These are phyloP conservation scores for Prunus davidiana DNA, from an alignment of 306 rosid genomes.

Conservation along the genomic window DNA sequence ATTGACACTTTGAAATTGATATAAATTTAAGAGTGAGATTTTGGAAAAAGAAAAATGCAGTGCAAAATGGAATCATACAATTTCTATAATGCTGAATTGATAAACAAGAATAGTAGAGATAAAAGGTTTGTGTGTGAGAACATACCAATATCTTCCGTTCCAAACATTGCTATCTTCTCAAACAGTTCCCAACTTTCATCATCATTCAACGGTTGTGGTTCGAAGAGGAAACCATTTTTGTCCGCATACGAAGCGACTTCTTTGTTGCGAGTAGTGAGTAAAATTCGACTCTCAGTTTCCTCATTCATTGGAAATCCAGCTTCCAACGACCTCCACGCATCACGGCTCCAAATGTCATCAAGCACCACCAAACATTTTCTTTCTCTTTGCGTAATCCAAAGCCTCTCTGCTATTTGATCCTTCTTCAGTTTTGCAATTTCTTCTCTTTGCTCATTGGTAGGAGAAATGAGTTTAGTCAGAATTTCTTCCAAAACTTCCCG, in stretches of 20 bases:
- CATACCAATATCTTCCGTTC: background rate
- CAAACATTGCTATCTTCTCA: background rate
- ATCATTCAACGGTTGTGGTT: background rate
- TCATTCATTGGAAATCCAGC: background rate
- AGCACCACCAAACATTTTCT: conserved; percentile 13
- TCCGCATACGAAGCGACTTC: background rate
- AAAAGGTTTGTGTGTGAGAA: background rate
- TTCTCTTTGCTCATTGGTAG: conserved; percentile 17
- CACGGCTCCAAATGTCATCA: conserved; percentile 15
- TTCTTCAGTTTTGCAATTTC: background rate
- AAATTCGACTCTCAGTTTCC: background rate
- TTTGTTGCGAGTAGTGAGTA: conserved; percentile 26
- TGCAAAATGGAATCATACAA: no score
- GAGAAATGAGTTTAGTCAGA: background rate
- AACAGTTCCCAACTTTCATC: conserved; percentile 22
- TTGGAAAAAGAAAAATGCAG: no score
- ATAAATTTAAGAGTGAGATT: no score
- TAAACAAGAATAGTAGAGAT: background rate
- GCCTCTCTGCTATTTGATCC: background rate
- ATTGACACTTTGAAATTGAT: no score
- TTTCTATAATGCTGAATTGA: background rate
- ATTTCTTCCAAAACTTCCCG: background rate
- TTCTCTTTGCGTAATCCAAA: background rate
- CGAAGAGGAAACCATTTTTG: background rate
- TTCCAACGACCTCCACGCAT: background rate